Percentiles rank a stretch among this genome's conserved stretches.
These are phyloP conservation scores for Lentinula raphanica DNA, from an alignment of 768 basidiomycete species.

Conservation along the genomic window DNA sequence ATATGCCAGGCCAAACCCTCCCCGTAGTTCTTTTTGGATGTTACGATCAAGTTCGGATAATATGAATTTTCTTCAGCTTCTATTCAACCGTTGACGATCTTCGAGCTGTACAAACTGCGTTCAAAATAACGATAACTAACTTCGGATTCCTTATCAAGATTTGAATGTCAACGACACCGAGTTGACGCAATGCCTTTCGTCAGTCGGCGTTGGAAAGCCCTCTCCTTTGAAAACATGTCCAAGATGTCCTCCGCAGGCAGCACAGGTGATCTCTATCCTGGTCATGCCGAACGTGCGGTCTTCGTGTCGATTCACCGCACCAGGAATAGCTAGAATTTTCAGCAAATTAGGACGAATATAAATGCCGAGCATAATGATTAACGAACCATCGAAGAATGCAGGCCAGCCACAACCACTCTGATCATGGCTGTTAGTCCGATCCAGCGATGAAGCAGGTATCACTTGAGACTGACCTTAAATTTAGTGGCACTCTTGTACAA, in stretches of 20 bases:
- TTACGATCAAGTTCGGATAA: constrained; percentile 1
- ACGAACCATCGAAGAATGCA: constrained; percentile 88
- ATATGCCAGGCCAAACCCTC: neutral
- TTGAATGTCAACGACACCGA: constrained; percentile 79
- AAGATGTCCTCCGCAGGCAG: constrained; percentile 88
- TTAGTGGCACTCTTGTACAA: constrained; percentile 88
- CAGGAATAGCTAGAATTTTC: constrained; percentile 70
- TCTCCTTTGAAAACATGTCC: constrained; percentile 97
- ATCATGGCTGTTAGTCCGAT: neutral
- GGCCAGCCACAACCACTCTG: constrained; percentile 94
- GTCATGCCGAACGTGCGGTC: constrained; percentile 62
- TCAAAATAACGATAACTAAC: neutral
- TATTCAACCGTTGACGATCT: neutral
- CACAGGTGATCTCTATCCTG: constrained; percentile 83
- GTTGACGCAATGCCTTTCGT: constrained; percentile 89
- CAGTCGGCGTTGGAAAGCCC: constrained; percentile 71
- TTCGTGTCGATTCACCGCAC: constrained; percentile 76
- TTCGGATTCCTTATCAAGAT: neutral
- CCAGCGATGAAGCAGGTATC: neutral
- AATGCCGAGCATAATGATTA: neutral
- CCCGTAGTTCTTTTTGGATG: constrained; percentile 3
- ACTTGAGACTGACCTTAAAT: constrained; percentile 57
- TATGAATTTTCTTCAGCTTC: neutral
- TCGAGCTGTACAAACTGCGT: neutral
- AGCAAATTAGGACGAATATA: neutral